phyloP scores from a whole-genome alignment of 441 rosid genomes.

The Croton laevigatus region DNA sequence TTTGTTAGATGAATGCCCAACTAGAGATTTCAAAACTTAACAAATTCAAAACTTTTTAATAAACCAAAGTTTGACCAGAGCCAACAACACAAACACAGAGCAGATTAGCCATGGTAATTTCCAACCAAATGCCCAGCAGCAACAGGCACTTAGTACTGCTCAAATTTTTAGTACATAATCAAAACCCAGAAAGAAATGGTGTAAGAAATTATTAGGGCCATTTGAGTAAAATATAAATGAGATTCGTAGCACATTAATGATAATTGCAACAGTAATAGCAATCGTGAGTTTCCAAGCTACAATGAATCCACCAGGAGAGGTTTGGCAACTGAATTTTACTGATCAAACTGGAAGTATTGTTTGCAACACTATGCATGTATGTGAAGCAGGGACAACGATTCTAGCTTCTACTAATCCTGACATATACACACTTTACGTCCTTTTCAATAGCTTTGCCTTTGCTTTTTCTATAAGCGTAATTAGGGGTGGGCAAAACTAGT shows the following conservation, averaged over 20 bases:
- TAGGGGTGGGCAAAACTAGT: no score
- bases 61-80: no score
- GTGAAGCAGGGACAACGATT: constrained; percentile 34
- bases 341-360: not conserved
- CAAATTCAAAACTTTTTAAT: no score
- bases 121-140: no score
- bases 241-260: not conserved
- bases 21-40: constrained; percentile 6
- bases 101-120: not conserved
- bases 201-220: not conserved
- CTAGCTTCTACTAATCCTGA: constrained; percentile 2
- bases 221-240: not conserved
- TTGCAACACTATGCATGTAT: not conserved
- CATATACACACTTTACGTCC: not conserved
- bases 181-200: not conserved
- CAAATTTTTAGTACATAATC: not conserved
- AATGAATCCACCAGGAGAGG: not conserved
- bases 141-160: not conserved
- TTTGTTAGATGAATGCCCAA: constrained; percentile 4
- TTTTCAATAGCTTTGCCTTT: not conserved
- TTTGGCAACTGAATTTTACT: not conserved
- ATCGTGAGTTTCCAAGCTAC: constrained; percentile 3
- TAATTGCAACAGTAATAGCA: constrained; percentile 5
- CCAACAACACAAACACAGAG: not conserved
- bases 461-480: not conserved